Conservation (phyloP, 306 rosid genomes). For the Vachellia collinsii region DNA sequence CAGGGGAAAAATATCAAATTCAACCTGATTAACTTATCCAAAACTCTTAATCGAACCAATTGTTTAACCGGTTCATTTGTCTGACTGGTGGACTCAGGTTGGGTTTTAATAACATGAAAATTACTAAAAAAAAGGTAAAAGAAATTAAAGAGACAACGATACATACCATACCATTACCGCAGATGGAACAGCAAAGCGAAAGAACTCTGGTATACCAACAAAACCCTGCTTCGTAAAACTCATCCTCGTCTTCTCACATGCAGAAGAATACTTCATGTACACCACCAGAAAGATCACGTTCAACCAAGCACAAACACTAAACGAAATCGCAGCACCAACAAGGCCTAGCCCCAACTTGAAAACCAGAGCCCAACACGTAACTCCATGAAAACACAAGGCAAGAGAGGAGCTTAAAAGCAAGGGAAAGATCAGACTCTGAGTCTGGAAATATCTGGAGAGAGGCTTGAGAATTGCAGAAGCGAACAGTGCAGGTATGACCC, state of each 20-base stretch:
- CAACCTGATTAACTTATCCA: too few relatives aligned
- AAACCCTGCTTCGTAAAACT: constrained; percentile 46
- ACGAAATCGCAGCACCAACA: constrained; percentile 62
- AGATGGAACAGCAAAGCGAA: constrained; percentile 61
- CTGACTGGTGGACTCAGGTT: too few relatives aligned
- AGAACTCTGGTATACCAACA: constrained; percentile 39
- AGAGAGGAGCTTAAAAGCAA: constrained; percentile 47
- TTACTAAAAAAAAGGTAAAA: neutral
- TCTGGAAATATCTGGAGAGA: constrained; percentile 50
- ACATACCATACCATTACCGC: constrained; percentile 73
- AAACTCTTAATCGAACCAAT: too few relatives aligned
- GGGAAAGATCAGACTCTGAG: constrained; percentile 58
- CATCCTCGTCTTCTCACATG: constrained; percentile 50
- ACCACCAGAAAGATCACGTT: constrained; percentile 42
- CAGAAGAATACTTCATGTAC: constrained; percentile 46
- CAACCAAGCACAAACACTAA: constrained; percentile 59
- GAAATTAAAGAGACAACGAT: neutral
- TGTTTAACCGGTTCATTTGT: too few relatives aligned
- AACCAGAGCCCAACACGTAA: constrained; percentile 55
- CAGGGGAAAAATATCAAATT: too few relatives aligned
- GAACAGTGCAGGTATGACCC: constrained; percentile 57
- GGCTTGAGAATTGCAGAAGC: constrained; percentile 61
- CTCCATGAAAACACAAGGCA: constrained; percentile 51
- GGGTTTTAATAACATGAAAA: neutral
- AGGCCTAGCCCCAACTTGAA: constrained; percentile 46